Evolutionary conservation across 2,329 filamentous ascomycete genomes (phyloP).

Genomic region (Pyrenophora teres): DNA sequence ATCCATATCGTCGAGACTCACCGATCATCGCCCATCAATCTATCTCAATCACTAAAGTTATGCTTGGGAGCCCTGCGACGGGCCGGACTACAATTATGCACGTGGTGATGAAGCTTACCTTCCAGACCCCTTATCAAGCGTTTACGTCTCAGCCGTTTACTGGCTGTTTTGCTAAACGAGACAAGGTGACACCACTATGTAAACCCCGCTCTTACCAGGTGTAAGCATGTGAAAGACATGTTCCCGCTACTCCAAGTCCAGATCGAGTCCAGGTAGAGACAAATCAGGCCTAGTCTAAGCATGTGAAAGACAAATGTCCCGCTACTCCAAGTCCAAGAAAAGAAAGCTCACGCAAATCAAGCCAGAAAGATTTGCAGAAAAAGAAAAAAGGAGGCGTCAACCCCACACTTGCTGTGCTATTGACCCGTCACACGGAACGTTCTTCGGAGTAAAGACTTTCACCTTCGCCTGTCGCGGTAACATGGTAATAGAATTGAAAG

Average conservation of each 20-base stretch:
- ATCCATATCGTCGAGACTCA: too few relatives aligned
- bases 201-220: neutral
- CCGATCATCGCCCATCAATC: too few relatives aligned
- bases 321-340: neutral
- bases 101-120: slow-evolving; percentile 1
- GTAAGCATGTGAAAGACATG: neutral
- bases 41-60: too few relatives aligned
- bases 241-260: neutral
- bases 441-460: too few relatives aligned
- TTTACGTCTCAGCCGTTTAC: neutral
- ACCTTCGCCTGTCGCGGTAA: too few relatives aligned
- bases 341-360: neutral
- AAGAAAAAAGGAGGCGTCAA: too few relatives aligned
- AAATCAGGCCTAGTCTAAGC: too few relatives aligned
- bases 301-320: neutral
- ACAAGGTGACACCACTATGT: neutral
- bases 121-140: neutral
- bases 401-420: too few relatives aligned
- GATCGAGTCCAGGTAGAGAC: too few relatives aligned
- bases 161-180: neutral
- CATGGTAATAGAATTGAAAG: too few relatives aligned
- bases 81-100: neutral
- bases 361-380: too few relatives aligned
- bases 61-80: neutral
- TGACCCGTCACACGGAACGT: too few relatives aligned